These are phyloP conservation scores for Madurella mycetomatis DNA, from an alignment of 2,329 filamentous ascomycete genomes.

Conservation along the genomic window DNA sequence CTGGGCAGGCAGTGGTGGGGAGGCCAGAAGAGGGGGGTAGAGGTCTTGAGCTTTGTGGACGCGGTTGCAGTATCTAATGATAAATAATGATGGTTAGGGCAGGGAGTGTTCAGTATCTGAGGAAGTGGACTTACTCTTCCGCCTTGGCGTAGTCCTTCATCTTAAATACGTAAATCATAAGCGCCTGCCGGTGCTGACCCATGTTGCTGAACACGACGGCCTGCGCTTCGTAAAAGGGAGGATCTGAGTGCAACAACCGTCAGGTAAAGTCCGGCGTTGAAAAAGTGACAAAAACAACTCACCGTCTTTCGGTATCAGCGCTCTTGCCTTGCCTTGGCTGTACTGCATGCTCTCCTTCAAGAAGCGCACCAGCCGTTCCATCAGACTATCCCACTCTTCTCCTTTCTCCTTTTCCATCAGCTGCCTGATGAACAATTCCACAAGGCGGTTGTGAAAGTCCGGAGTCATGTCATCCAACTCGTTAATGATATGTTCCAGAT, in stretches of 20 bases:
- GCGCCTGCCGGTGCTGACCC: constrained; percentile 88
- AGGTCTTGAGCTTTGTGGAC: constrained; percentile 62
- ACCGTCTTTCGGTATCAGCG: constrained; percentile 76
- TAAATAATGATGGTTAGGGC: not conserved
- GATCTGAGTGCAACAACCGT: constrained; percentile 49
- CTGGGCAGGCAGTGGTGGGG: constrained; percentile 26
- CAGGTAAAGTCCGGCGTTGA: not conserved
- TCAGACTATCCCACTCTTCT: constrained; percentile 52
- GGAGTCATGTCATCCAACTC: constrained; percentile 81
- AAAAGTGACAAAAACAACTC: constrained; percentile 29
- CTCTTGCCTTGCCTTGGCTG: constrained; percentile 72
- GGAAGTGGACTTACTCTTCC: constrained; percentile 66
- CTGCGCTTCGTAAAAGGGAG: constrained; percentile 81
- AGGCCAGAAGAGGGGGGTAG: constrained; percentile 4
- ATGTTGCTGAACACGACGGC: constrained; percentile 92
- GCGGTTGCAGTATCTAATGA: constrained; percentile 75
- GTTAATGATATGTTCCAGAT: constrained; percentile 85
- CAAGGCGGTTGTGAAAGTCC: constrained; percentile 80
- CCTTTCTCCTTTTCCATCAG: constrained; percentile 37
- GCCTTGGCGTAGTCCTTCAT: constrained; percentile 82
- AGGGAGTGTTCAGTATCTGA: not conserved
- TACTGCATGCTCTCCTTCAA: constrained; percentile 74
- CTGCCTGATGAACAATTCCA: constrained; percentile 64
- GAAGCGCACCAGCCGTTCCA: constrained; percentile 67
- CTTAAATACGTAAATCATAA: constrained; percentile 98